These are phyloP conservation scores for Oxyria digyna DNA, from an alignment of 148 eudicot species.

Conservation along the genomic window DNA sequence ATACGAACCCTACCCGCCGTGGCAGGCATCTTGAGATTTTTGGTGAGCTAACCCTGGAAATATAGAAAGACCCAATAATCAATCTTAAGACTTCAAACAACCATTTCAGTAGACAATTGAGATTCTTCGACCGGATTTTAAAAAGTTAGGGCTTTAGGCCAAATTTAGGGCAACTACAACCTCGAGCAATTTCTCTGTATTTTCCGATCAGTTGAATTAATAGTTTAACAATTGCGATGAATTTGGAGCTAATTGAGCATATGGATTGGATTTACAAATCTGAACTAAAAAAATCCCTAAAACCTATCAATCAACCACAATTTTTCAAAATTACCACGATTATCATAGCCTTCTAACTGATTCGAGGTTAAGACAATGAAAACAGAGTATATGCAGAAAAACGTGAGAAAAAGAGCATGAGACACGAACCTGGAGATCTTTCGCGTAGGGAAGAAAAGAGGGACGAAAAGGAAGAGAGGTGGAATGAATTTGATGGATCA, in stretches of 20 bases:
- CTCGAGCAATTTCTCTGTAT: neutral
- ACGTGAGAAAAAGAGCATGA: neutral
- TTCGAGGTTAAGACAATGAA: neutral
- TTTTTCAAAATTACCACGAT: neutral
- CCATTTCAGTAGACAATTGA: neutral
- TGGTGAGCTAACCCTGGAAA: neutral
- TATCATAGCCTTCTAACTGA: neutral
- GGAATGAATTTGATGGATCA: neutral
- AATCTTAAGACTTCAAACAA: neutral
- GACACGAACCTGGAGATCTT: conserved; percentile 6
- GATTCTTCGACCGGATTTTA: neutral
- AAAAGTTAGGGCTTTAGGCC: neutral
- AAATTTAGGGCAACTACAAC: neutral
- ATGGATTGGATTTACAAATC: neutral
- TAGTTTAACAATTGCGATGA: neutral
- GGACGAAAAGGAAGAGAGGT: neutral
- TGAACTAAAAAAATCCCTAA: neutral
- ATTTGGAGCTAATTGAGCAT: neutral
- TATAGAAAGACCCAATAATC: neutral
- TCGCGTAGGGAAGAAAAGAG: neutral
- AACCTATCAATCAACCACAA: neutral
- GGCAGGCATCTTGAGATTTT: conserved; percentile 79
- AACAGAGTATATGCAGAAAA: neutral
- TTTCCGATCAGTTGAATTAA: neutral
- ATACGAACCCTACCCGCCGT: conserved; percentile 99